Percentiles rank a stretch among this genome's conserved stretches.
phyloP scores from a whole-genome alignment of 179 eudicot species.

The Silene noctiflora region DNA sequence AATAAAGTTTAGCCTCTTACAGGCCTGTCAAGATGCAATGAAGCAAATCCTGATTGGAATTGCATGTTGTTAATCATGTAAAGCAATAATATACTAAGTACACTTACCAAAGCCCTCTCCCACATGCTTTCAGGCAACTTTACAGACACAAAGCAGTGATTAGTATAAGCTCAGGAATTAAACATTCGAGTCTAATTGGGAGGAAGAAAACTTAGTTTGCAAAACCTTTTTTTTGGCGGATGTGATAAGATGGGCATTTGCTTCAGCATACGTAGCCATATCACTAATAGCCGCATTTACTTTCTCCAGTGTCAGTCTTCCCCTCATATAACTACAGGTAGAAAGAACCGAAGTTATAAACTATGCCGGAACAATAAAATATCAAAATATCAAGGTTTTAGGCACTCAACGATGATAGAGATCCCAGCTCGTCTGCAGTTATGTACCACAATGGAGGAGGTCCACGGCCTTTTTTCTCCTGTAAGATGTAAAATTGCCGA shows the following conservation, averaged over 20 bases:
- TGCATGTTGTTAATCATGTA: constrained; percentile 5
- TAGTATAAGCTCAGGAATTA: constrained; percentile 14
- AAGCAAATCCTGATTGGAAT: not conserved
- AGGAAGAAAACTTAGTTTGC: constrained; percentile 10
- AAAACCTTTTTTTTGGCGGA: constrained; percentile 85
- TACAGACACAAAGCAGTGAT: constrained; percentile 29
- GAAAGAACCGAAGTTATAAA: constrained; percentile 15
- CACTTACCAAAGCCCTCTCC: constrained; percentile 82
- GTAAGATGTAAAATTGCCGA: not conserved
- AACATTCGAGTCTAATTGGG: not conserved
- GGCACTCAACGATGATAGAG: constrained; percentile 68
- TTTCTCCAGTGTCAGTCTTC: constrained; percentile 81
- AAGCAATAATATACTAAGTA: not conserved
- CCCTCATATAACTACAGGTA: constrained; percentile 75
- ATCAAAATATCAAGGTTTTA: not conserved
- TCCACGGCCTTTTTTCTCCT: constrained; percentile 83
- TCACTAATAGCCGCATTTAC: constrained; percentile 81
- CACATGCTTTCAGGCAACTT: constrained; percentile 67
- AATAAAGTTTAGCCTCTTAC: not conserved
- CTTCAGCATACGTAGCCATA: constrained; percentile 82
- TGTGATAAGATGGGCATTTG: constrained; percentile 70
- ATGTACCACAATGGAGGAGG: constrained; percentile 80
- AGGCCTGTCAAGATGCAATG: not conserved
- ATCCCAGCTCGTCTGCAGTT: constrained; percentile 63
- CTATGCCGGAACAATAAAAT: not conserved